Base-by-base conservation (phyloP, 1,284 basidiomycete species). In the Lignosus rhinocerotis region DNA sequence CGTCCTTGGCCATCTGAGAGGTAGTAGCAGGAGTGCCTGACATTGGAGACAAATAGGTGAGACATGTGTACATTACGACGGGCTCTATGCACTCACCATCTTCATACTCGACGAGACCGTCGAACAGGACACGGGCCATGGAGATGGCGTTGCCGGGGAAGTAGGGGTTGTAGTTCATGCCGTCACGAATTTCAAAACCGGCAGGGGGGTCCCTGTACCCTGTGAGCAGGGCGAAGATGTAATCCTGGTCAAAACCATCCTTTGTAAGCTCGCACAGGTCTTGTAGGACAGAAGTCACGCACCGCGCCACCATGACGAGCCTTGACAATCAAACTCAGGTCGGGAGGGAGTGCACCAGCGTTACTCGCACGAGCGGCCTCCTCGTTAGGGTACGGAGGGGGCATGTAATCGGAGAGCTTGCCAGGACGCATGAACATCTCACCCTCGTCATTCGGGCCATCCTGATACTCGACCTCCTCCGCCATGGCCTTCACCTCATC, bases 1-100 rank as follows among this genome's bases (percentile, higher is more conserved):
- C 95, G 70, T 99, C 97, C 85, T 99, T 99, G 67, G 97, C 96
- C 95, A 99, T 96, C 76, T 99, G 97, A n/a, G 93, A 93, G 10
- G 95, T 92, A 50, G 96, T 99, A 11, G 96, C 93, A 10, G 96
- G 94, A 6, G 97, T 99, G 56, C 93, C 94, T 93, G 39, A 14
- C 7, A 33, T 9, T 25, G 58, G 21, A 55, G 25, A 21, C 6
- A 36, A n/a, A 17, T 17, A 44, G 16, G 33, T 32, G 43, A 48
- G 34, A 17, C 31, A 36, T 30, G 11, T 3, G 36, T 19, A 17
- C 17, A 9, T 14, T 25, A 38, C 14, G n/a, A 25, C 7, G 21
- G 9, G 17, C 31, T 34, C 10, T 32, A 19, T 50, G 36, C 50
- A 62, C 82, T 64, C 60, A 87, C 91, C 92, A 72, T 98, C 96